A percentile compares a stretch with the other conserved stretches of the same genome.
These are phyloP conservation scores for Colletotrichum sp. DNA, from an alignment of 2,329 filamentous ascomycete genomes.

Conservation along the genomic window DNA sequence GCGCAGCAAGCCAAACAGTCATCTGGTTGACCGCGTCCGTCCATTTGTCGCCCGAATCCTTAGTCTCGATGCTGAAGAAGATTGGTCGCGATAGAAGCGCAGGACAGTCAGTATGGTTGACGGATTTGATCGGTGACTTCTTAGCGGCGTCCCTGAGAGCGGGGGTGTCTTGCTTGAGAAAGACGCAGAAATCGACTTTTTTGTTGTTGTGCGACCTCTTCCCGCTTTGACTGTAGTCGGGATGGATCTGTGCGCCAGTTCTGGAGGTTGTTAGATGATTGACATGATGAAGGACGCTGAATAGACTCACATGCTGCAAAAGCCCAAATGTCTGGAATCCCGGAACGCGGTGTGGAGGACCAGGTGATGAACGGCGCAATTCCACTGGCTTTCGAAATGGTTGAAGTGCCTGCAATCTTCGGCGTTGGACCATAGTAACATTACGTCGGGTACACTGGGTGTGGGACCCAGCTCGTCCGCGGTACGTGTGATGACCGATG, in stretches of 20 bases:
- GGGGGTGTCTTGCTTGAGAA: not conserved
- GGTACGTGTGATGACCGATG: too few relatives aligned
- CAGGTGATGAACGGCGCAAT: not conserved
- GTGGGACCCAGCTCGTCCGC: not conserved
- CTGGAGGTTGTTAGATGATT: not conserved
- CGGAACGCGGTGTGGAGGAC: not conserved
- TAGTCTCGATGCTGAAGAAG: slow-evolving; percentile 11
- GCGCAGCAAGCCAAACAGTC: not conserved
- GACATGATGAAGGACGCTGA: not conserved
- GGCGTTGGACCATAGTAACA: not conserved
- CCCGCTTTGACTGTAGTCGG: not conserved
- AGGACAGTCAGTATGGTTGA: slow-evolving; percentile 6
- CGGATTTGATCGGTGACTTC: not conserved
- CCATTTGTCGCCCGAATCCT: not conserved
- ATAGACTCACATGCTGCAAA: not conserved
- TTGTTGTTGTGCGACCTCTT: not conserved
- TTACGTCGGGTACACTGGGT: not conserved
- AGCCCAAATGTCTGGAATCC: not conserved
- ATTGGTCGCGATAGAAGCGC: not conserved
- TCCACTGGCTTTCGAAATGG: not conserved
- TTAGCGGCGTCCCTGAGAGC: not conserved
- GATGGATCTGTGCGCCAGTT: not conserved
- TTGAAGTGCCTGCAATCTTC: not conserved
- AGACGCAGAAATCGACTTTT: not conserved
- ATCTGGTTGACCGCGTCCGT: not conserved